phyloP scores from a whole-genome alignment of 2,329 filamentous ascomycete species.

The Bisporella sp. region DNA sequence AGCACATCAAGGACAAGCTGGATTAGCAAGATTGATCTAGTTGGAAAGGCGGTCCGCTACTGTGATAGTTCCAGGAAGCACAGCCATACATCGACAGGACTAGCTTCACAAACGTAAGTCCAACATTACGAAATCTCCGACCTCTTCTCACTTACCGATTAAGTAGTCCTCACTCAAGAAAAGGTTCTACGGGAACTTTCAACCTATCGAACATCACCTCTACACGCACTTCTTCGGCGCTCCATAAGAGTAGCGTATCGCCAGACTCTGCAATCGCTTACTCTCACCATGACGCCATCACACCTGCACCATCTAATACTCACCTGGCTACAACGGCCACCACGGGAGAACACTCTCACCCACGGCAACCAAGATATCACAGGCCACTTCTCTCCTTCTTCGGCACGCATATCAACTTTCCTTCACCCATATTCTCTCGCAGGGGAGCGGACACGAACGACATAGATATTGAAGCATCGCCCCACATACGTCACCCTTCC shows the following conservation, averaged over 20 bases:
- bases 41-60: slow-evolving; percentile 17
- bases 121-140: background rate
- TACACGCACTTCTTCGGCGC: background rate
- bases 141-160: background rate
- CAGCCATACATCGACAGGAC: background rate
- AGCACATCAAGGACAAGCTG: slow-evolving; percentile 5
- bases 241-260: too few relatives aligned
- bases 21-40: slow-evolving; percentile 15
- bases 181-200: background rate
- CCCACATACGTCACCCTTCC: background rate
- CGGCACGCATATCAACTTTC: slow-evolving; percentile 17
- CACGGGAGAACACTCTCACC: background rate
- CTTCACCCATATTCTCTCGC: slow-evolving; percentile 6
- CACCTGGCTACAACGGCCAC: background rate
- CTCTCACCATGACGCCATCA: background rate
- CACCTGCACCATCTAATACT: background rate
- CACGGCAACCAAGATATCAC: background rate
- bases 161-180: background rate
- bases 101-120: slow-evolving; percentile 1
- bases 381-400: slow-evolving; percentile 11
- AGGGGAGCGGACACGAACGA: too few relatives aligned
- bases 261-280: background rate
- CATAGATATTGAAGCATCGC: slow-evolving; percentile 1
- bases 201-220: background rate
- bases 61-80: slow-evolving; percentile 13